Base-by-base conservation (phyloP, 2,329 filamentous ascomycete genomes). In the Exophiala sp. region DNA sequence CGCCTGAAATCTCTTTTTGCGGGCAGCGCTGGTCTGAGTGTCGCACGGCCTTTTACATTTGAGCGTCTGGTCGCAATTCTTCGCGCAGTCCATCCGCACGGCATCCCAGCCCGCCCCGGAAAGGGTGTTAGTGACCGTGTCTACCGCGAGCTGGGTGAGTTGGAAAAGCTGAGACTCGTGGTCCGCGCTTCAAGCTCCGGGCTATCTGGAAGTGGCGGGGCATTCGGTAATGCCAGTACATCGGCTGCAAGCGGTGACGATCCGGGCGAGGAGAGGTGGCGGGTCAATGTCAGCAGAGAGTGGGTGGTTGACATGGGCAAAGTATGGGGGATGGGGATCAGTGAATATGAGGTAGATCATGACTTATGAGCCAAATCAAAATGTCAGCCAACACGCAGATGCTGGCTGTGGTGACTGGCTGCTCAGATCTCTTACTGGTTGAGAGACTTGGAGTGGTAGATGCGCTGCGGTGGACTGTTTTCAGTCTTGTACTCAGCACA, bases 31-130 rank as follows among this genome's bases (percentile, higher is more conserved):
- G 48, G 46, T 45, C 29, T 47, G 4, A 40, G 54, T 18, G 40
- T 52, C 14, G 44, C 51, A 35, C 40, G 45, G 18, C 64, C 72
- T 0, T 75, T 75, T 51, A 65, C 69, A 0, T 57, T 75, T 2
- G 73, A 75, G 56, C 65, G 73, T 1, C 58, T 74, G 2, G 58
- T 74, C 7, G 72, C 73, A 1, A 73, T 75, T 21, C 72, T 71
- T 46, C 70, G 72, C 38, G 71, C 71, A 10, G 69, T 75, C 16
- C 68, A 74, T 34, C 72, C 71, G 5, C 66, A 69, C 1, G 65
- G 66, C 13, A 68, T 70, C 2, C 62, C 64, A 2, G 63, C 66
- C n/a, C 61, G 16, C 27, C 40, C 40, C 8, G 49, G 49, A 6
- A 56, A 60, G 4, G 66, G 66, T 0, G 63, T 69, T 2, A 66